Percentiles rank a stretch among this genome's conserved stretches.
phyloP scores from a whole-genome alignment of 257 asterid genomes.

The Gardenia jasminoides region DNA sequence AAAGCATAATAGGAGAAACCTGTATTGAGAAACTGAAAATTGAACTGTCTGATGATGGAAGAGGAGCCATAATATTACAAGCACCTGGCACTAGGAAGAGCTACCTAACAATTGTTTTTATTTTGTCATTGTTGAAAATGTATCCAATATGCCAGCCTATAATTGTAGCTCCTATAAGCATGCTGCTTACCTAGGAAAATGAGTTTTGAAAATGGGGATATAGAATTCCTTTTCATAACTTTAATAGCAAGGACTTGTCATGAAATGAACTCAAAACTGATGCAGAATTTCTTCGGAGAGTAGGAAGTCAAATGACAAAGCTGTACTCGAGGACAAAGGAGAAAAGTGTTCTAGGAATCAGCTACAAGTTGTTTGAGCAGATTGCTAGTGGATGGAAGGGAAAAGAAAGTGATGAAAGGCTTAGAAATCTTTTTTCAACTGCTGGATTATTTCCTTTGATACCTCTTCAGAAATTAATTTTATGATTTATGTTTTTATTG shows the following conservation, averaged over 20 bases:
- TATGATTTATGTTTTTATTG: no score
- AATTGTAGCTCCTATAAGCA: slow-evolving; percentile 66
- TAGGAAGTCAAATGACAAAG: slow-evolving; percentile 40
- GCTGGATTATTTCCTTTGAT: no score
- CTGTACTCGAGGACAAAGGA: slow-evolving; percentile 52
- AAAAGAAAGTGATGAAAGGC: slow-evolving; percentile 13
- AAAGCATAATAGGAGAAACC: no score
- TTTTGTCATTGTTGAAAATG: no score
- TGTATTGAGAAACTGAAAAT: no score
- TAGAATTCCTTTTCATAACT: slow-evolving; percentile 53
- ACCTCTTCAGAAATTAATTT: no score
- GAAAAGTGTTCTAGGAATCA: slow-evolving; percentile 51
- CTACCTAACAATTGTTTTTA: no score
- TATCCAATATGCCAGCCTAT: slow-evolving; percentile 64
- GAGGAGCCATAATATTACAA: no score
- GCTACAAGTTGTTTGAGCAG: no score
- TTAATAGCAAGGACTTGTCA: slow-evolving; percentile 43
- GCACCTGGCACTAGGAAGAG: no score
- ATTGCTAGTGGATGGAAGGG: slow-evolving; percentile 36
- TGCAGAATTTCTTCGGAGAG: slow-evolving; percentile 8
- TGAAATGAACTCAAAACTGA: slow-evolving; percentile 29
- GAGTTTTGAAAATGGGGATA: slow-evolving; percentile 60
- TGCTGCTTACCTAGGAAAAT: slow-evolving; percentile 72
- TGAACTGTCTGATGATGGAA: no score
- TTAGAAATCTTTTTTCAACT: slow-evolving; percentile 49